A percentile compares a stretch with the other conserved stretches of the same genome.
Conservation (phyloP, 2,329 filamentous ascomycete genomes). For the Curvularia sp. region DNA sequence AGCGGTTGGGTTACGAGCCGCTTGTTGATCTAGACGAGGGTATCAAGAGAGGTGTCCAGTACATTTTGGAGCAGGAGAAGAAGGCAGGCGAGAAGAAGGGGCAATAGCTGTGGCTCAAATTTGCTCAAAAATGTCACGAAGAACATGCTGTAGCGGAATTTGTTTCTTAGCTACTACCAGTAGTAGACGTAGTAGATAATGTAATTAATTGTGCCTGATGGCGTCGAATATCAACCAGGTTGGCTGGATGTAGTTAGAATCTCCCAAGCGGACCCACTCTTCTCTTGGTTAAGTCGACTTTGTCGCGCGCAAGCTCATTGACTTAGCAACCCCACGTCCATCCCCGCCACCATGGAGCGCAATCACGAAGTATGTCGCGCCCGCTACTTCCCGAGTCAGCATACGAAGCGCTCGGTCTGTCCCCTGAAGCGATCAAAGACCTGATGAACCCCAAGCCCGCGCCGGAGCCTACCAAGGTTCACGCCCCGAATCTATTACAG, state of each 20-base stretch:
- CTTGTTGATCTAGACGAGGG: slow-evolving; percentile 72
- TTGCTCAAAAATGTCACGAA: neutral
- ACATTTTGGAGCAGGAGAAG: slow-evolving; percentile 48
- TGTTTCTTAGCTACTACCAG: neutral
- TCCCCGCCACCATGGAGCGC: slow-evolving; percentile 37
- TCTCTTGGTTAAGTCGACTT: slow-evolving; percentile 18
- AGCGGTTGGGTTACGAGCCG: slow-evolving; percentile 72
- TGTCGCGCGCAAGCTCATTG: slow-evolving; percentile 15
- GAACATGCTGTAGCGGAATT: neutral
- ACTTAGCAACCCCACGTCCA: slow-evolving; percentile 17
- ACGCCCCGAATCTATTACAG: slow-evolving; percentile 44
- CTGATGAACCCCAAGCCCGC: slow-evolving; percentile 44
- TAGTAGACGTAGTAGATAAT: slow-evolving; percentile 5
- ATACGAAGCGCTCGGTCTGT: slow-evolving; percentile 45
- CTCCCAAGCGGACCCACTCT: slow-evolving; percentile 19
- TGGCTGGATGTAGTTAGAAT: slow-evolving; percentile 15
- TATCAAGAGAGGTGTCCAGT: slow-evolving; percentile 54
- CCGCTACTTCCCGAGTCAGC: slow-evolving; percentile 47
- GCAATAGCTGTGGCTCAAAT: slow-evolving; percentile 26
- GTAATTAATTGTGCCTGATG: neutral
- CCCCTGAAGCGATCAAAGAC: slow-evolving; percentile 40
- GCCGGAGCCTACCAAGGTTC: slow-evolving; percentile 26
- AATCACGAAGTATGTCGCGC: slow-evolving; percentile 41
- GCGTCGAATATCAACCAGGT: neutral
- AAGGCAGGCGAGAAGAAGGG: slow-evolving; percentile 47